Evolutionary conservation across 176 grass and related monocot species (phyloP).

Genomic region (Carex cristatella): DNA sequence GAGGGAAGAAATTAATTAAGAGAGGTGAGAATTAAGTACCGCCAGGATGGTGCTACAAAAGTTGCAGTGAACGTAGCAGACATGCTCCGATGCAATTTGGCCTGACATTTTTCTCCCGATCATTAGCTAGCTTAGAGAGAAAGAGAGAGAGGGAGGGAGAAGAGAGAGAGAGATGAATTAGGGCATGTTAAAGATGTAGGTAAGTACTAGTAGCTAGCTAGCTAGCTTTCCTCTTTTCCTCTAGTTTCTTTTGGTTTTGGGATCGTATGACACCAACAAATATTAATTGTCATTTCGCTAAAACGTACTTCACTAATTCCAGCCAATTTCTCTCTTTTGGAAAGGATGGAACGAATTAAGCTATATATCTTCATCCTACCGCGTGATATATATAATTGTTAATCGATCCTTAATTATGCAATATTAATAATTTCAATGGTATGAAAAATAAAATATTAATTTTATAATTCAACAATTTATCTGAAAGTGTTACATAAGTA

Average conservation of each 20-base stretch:
- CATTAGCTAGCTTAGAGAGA: not conserved
- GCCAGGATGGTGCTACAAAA: constrained; percentile 90
- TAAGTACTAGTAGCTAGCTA: not conserved
- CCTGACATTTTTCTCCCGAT: constrained; percentile 45
- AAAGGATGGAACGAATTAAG: not conserved
- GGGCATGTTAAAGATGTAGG: not conserved
- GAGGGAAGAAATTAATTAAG: not conserved
- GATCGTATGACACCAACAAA: not conserved
- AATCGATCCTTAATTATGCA: no score
- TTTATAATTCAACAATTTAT: no score
- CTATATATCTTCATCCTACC: no score
- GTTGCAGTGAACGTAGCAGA: constrained; percentile 92
- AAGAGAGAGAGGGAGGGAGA: not conserved
- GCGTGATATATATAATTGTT: no score
- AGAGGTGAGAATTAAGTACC: constrained; percentile 37
- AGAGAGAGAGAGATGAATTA: constrained; percentile 29
- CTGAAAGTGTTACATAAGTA: no score
- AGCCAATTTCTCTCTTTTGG: not conserved
- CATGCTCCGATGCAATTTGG: constrained; percentile 60
- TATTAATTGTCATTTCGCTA: not conserved
- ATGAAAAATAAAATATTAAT: not conserved
- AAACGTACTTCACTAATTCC: not conserved
- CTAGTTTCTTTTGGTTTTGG: not conserved
- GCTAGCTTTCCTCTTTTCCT: constrained; percentile 6
- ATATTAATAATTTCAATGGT: no score